phyloP scores from a whole-genome alignment of 2,329 filamentous ascomycete species.

The Colletotrichum chlorophyti region DNA sequence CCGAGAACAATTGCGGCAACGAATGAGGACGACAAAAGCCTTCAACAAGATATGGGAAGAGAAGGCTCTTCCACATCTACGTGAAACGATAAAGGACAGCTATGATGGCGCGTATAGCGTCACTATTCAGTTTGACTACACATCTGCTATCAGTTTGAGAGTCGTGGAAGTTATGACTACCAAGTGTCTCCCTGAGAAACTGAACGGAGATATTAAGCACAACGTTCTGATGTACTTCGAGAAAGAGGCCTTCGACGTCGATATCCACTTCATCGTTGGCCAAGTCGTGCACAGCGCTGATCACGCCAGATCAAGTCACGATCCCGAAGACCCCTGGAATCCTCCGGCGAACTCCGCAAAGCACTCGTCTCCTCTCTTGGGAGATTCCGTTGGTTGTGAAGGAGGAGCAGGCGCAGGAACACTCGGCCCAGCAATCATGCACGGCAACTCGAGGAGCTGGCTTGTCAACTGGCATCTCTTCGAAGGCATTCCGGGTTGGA shows the following conservation, averaged over 20 bases:
- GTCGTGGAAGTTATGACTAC: slow-evolving; percentile 2
- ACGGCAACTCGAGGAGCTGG: neutral
- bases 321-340: neutral
- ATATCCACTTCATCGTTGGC: neutral
- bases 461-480: slow-evolving; percentile 10
- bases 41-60: slow-evolving; percentile 6
- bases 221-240: neutral
- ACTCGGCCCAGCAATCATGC: neutral
- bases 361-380: neutral
- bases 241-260: neutral
- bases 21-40: neutral
- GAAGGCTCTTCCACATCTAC: neutral
- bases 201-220: neutral
- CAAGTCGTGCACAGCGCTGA: neutral
- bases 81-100: neutral
- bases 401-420: neutral
- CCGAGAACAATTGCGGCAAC: neutral
- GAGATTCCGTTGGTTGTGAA: neutral
- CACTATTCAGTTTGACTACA: neutral
- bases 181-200: neutral
- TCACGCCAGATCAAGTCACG: neutral
- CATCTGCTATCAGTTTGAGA: neutral
- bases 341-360: neutral
- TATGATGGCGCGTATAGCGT: slow-evolving; percentile 1
- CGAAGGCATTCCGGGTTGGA: neutral